Evolutionary conservation across 2,329 filamentous ascomycete genomes (phyloP), one percentile per base, ranked within the genome.

Genomic region (Gnomoniopsis smithogilvyi): DNA sequence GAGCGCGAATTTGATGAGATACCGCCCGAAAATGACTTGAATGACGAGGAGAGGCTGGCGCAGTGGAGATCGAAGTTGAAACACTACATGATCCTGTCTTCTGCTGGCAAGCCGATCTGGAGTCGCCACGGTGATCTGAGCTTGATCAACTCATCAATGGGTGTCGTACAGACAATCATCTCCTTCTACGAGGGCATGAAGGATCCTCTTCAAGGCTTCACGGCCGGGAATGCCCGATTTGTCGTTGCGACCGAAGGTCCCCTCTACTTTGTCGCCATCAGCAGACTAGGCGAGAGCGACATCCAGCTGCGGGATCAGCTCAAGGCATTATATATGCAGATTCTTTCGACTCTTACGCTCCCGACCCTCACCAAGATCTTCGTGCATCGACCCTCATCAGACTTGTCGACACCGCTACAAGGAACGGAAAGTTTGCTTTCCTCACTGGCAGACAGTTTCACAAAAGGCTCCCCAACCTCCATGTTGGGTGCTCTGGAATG

Each of bases 241-340:
- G 91, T 96, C 26, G 84, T 99, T 62, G 78, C 89, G 53, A 91
- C 89, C 3, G 88, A 93, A 70, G 94, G 92, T 0, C 91, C 93
- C 12, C 80, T 99, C 45, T 96, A 98, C 70, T 87, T 99, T 48
- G 91, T 98, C 51, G 94, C 93, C 48, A 95, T 98, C 68, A 97
- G 92, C 70, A 89, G 88, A 63, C 83, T 99, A 12, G 87, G 89
- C n/a, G 95, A 99, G 73, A 97, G 91, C 70, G 94, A 98, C 69
- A 78, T 85, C 4, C 94, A 99, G 72, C 82, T 99, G 21, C 86
- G 91, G 56, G 84, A 87, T 21, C 95, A 99, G 72, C 84, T 99
- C 2, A 92, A 97, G 64, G 93, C 94, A 14, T 77, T 99, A 41
- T 99, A 99, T 73, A 98, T 96, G 91, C 95, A 99, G 73, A 97